Conservation (phyloP, 2,329 filamentous ascomycete species). For the Aspergillus arachidicola region DNA sequence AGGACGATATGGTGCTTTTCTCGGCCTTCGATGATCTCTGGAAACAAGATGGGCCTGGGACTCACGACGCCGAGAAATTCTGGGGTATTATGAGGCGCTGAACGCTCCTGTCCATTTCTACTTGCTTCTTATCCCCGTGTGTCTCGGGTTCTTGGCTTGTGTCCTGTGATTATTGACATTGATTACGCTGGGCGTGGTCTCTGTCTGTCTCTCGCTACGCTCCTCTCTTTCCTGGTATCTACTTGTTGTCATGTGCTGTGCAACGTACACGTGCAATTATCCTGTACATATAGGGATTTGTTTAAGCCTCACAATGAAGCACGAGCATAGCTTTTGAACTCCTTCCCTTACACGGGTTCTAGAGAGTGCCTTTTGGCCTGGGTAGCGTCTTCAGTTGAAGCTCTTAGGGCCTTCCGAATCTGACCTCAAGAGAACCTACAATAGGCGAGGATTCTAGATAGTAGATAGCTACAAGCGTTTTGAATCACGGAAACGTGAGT, state of each 20-base stretch:
- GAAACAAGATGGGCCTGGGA: constrained; percentile 66
- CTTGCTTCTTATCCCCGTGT: not conserved
- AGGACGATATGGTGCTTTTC: constrained; percentile 65
- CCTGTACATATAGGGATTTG: not conserved
- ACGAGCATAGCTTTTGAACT: not conserved
- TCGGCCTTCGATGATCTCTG: constrained; percentile 78
- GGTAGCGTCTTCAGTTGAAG: too few relatives aligned
- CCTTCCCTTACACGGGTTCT: not conserved
- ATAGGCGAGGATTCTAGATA: too few relatives aligned
- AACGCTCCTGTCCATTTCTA: constrained; percentile 3
- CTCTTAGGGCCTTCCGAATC: too few relatives aligned
- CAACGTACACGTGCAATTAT: not conserved
- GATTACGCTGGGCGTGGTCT: not conserved
- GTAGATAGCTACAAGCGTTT: too few relatives aligned
- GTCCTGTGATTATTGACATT: too few relatives aligned
- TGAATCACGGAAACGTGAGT: too few relatives aligned
- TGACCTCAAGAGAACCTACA: too few relatives aligned
- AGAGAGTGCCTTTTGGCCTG: too few relatives aligned
- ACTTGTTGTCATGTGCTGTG: not conserved
- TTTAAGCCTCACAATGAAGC: not conserved
- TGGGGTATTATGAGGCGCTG: constrained; percentile 63
- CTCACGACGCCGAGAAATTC: constrained; percentile 73
- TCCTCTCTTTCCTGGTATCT: not conserved
- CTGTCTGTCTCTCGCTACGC: not conserved
- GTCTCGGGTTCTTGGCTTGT: not conserved